These are phyloP conservation scores for Chalciporus sphaerocephalus DNA, from an alignment of 768 basidiomycete genomes.

Conservation along the genomic window DNA sequence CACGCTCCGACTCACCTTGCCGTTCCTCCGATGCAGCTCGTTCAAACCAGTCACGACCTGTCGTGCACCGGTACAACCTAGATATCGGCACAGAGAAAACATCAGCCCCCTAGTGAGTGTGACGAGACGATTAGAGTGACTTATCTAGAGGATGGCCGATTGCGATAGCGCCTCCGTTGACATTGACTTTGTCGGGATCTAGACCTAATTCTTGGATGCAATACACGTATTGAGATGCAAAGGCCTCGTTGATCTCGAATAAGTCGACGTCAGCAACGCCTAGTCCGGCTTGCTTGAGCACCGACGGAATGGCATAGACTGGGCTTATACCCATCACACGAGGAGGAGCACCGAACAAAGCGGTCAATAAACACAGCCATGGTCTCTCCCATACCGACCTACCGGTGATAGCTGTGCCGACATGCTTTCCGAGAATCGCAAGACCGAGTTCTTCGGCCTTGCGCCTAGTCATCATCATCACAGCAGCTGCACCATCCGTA, in stretches of 20 bases:
- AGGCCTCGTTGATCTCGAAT: slow-evolving; percentile 92
- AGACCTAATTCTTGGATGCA: slow-evolving; percentile 62
- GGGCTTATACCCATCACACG: slow-evolving; percentile 90
- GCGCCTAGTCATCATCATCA: slow-evolving; percentile 73
- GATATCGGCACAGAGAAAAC: slow-evolving; percentile 11
- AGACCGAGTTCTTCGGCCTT: slow-evolving; percentile 77
- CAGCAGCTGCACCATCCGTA: slow-evolving; percentile 79
- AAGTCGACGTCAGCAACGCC: slow-evolving; percentile 68
- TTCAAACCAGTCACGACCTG: slow-evolving; percentile 82
- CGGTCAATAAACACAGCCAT: not conserved
- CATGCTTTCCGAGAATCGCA: slow-evolving; percentile 69
- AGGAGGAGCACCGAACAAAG: slow-evolving; percentile 58
- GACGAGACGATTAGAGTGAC: slow-evolving; percentile 26
- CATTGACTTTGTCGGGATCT: slow-evolving; percentile 67
- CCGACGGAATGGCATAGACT: slow-evolving; percentile 75
- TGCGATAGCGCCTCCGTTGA: slow-evolving; percentile 89
- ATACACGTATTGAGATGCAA: slow-evolving; percentile 81
- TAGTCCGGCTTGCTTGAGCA: slow-evolving; percentile 63
- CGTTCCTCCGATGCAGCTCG: slow-evolving; percentile 62
- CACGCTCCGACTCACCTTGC: slow-evolving; percentile 44
- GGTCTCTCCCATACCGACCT: slow-evolving; percentile 11
- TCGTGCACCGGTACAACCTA: slow-evolving; percentile 79
- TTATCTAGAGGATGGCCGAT: slow-evolving; percentile 79
- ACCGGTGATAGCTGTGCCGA: slow-evolving; percentile 70
- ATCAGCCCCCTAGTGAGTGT: slow-evolving; percentile 10